Conservation (phyloP, 306 rosid genomes). For the Vachellia pachyceras region DNA sequence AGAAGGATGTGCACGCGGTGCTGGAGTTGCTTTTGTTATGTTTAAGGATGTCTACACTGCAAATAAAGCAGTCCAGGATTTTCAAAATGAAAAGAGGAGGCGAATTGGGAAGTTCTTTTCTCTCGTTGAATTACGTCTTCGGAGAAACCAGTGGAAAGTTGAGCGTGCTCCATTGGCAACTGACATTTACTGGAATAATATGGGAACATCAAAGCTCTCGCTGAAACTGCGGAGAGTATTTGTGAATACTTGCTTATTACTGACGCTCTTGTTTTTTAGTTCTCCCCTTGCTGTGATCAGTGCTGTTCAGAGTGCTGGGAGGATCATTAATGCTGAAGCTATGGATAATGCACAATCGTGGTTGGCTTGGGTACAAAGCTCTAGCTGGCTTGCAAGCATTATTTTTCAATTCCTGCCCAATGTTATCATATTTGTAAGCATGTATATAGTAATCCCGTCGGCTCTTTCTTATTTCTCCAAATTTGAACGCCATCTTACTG, state of each 20-base stretch:
- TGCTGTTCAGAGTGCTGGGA: slow-evolving; percentile 83
- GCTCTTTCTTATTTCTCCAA: slow-evolving; percentile 92
- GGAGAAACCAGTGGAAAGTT: slow-evolving; percentile 96
- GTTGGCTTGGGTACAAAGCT: slow-evolving; percentile 92
- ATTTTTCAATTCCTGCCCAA: slow-evolving; percentile 93
- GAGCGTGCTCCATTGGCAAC: slow-evolving; percentile 96
- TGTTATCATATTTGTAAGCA: slow-evolving; percentile 86
- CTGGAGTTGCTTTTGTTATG: slow-evolving; percentile 93
- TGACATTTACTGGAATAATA: slow-evolving; percentile 93
- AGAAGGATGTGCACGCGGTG: slow-evolving; percentile 81
- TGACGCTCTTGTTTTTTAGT: slow-evolving; percentile 87
- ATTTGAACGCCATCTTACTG: slow-evolving; percentile 88
- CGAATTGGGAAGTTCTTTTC: slow-evolving; percentile 89
- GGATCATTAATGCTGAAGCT: slow-evolving; percentile 88
- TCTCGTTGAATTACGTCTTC: slow-evolving; percentile 72
- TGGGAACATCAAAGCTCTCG: slow-evolving; percentile 79
- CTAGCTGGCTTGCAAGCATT: slow-evolving; percentile 92
- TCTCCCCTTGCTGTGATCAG: slow-evolving; percentile 93
- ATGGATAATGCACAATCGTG: slow-evolving; percentile 92
- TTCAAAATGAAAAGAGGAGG: slow-evolving; percentile 80
- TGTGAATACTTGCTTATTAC: slow-evolving; percentile 82
- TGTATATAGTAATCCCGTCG: slow-evolving; percentile 89
- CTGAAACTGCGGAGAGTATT: slow-evolving; percentile 69
- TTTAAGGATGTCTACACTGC: slow-evolving; percentile 91
- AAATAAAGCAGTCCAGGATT: slow-evolving; percentile 95